These are phyloP conservation scores for Gracilaria vermiculophylla DNA, from an alignment of 23 red algal species.

Conservation along the genomic window DNA sequence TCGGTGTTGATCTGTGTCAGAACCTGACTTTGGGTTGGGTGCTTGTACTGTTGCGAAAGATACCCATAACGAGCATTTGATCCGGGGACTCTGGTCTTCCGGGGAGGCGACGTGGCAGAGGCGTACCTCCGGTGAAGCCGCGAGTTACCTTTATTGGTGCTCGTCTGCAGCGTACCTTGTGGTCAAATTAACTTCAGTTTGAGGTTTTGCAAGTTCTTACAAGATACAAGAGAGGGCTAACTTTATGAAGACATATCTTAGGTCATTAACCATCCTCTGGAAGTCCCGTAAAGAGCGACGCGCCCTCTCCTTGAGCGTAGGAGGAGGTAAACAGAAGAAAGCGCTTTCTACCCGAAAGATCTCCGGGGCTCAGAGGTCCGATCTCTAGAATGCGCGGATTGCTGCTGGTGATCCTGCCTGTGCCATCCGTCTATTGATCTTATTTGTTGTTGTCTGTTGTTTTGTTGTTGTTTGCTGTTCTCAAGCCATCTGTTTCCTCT, in stretches of 20 bases:
- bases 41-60: not conserved
- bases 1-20: not conserved
- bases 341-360: conserved; percentile 18
- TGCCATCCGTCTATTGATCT: not conserved
- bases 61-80: not conserved
- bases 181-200: not conserved
- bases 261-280: conserved; percentile 36
- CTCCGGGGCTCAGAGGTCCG: conserved; percentile 16
- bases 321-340: conserved; percentile 27
- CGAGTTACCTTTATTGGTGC: not conserved
- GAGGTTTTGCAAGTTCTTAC: conserved; percentile 1
- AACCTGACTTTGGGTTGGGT: not conserved
- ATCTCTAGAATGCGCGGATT: not conserved
- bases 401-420: not conserved
- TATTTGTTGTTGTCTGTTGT: not conserved
- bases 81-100: not conserved
- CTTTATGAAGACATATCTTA: conserved; percentile 18
- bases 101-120: conserved; percentile 8
- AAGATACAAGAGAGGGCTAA: not conserved
- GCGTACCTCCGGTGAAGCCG: conserved; percentile 15
- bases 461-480: not conserved
- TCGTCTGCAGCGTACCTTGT: not conserved
- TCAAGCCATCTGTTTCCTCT: not conserved
- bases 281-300: conserved; percentile 16
- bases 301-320: not conserved